These are phyloP conservation scores for Melampsora larici-populina DNA, from an alignment of 1,284 basidiomycete species.

Conservation along the genomic window DNA sequence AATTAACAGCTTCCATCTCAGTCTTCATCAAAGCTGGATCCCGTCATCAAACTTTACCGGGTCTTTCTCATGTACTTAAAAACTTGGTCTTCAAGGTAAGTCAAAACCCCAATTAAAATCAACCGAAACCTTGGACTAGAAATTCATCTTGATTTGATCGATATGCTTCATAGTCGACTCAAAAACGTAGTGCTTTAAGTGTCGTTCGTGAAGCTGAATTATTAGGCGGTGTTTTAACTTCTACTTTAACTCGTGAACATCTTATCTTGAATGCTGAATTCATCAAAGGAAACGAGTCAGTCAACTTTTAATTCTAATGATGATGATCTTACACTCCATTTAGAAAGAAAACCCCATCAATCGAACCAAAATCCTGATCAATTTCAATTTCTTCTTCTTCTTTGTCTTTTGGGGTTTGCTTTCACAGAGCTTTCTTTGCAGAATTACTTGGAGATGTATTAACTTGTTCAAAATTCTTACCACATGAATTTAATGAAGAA, in stretches of 20 bases:
- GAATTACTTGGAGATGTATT: slow-evolving; percentile 78
- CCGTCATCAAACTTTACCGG: slow-evolving; percentile 77
- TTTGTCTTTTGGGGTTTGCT: background rate
- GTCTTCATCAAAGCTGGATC: slow-evolving; percentile 86
- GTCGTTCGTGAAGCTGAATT: slow-evolving; percentile 90
- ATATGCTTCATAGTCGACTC: slow-evolving; percentile 64
- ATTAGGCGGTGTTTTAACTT: slow-evolving; percentile 85
- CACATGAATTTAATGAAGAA: slow-evolving; percentile 80
- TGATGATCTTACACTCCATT: no score
- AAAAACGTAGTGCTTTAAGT: slow-evolving; percentile 79
- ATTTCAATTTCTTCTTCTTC: background rate
- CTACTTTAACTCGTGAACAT: slow-evolving; percentile 82
- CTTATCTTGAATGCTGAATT: slow-evolving; percentile 91
- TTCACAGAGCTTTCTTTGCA: slow-evolving; percentile 72
- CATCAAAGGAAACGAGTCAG: slow-evolving; percentile 91
- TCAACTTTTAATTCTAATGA: no score
- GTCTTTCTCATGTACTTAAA: slow-evolving; percentile 85
- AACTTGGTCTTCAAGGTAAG: slow-evolving; percentile 94
- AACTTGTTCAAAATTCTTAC: slow-evolving; percentile 74
- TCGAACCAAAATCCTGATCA: background rate
- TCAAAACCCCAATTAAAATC: slow-evolving; percentile 14
- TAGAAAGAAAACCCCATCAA: slow-evolving; percentile 23
- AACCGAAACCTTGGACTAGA: background rate
- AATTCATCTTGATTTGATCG: background rate
- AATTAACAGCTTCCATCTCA: slow-evolving; percentile 74